These are phyloP conservation scores for Suillus lakei DNA, from an alignment of 768 basidiomycete species.

Conservation along the genomic window DNA sequence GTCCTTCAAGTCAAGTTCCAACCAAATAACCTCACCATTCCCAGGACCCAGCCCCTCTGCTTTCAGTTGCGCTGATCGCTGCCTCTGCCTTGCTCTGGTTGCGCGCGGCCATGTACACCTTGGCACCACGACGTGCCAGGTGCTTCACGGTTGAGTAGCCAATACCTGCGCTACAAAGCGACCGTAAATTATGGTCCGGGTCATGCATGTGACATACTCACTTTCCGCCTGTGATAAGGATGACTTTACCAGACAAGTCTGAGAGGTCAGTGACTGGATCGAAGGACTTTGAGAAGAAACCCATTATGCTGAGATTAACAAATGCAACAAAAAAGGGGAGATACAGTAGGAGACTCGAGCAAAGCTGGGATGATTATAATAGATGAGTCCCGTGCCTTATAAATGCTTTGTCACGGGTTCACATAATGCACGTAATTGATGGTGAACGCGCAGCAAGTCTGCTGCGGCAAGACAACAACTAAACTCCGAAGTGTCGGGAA, in stretches of 20 bases:
- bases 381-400: too few species aligned
- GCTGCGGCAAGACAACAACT: too few species aligned
- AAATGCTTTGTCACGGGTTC: not conserved
- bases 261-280: slow-evolving; percentile 45
- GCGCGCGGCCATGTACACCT: slow-evolving; percentile 62
- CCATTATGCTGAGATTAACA: slow-evolving; percentile 12
- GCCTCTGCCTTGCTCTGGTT: slow-evolving; percentile 48
- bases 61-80: slow-evolving; percentile 52
- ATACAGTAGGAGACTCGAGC: not conserved
- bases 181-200: not conserved
- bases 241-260: slow-evolving; percentile 54
- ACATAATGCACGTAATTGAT: too few species aligned
- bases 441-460: too few species aligned
- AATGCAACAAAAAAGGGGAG: slow-evolving; percentile 9
- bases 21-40: slow-evolving; percentile 51
- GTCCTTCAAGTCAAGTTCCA: slow-evolving; percentile 56
- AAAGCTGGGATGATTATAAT: too few species aligned
- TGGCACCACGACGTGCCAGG: slow-evolving; percentile 58
- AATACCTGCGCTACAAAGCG: slow-evolving; percentile 44
- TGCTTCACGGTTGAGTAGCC: slow-evolving; percentile 57
- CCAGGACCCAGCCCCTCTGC: slow-evolving; percentile 47
- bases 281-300: slow-evolving; percentile 34
- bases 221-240: slow-evolving; percentile 62
- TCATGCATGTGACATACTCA: slow-evolving; percentile 29
- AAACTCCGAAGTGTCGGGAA: too few species aligned